A percentile compares a stretch with the other conserved stretches of the same genome.
Evolutionary conservation across 2,329 filamentous ascomycete species (phyloP).

Genomic region (Aspergillus ustus): DNA sequence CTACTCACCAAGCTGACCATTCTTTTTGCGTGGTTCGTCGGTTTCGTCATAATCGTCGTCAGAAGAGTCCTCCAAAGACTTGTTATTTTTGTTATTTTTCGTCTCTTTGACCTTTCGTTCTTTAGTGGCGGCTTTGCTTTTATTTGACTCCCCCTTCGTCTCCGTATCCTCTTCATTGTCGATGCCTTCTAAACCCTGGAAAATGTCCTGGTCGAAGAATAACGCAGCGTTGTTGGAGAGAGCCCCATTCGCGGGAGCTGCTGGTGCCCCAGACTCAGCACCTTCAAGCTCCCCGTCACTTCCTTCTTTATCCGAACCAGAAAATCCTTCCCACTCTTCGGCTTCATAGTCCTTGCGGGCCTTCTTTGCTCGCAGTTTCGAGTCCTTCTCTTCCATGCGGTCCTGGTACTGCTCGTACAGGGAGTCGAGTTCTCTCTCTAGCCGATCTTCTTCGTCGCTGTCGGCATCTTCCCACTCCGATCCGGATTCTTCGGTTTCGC

Average conservation of each 20-base stretch:
- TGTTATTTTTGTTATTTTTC: constrained; percentile 29
- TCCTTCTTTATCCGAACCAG: constrained; percentile 62
- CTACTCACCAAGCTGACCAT: constrained; percentile 49
- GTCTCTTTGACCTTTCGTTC: constrained; percentile 31
- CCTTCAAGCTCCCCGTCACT: constrained; percentile 61
- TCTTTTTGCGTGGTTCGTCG: constrained; percentile 46
- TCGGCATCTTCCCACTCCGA: constrained; percentile 63
- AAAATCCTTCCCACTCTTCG: constrained; percentile 92
- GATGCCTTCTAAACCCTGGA: constrained; percentile 76
- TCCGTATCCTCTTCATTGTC: constrained; percentile 61
- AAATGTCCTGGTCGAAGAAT: constrained; percentile 96
- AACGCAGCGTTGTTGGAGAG: constrained; percentile 83
- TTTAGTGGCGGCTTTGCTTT: constrained; percentile 26
- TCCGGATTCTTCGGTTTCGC: constrained; percentile 64
- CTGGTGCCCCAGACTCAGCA: constrained; percentile 44
- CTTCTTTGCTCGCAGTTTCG: constrained; percentile 90
- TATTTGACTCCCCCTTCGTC: constrained; percentile 33
- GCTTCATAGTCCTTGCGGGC: constrained; percentile 79
- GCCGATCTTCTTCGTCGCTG: constrained; percentile 74
- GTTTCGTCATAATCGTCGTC: constrained; percentile 41
- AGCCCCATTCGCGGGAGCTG: constrained; percentile 41
- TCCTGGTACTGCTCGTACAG: constrained; percentile 89
- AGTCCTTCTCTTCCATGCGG: constrained; percentile 75
- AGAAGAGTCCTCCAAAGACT: constrained; percentile 37
- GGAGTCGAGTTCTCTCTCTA: constrained; percentile 83